Percentiles rank a stretch among this genome's conserved stretches.
phyloP scores from a whole-genome alignment of 345 rosid genomes.

The Eucalyptus erythrocorys region DNA sequence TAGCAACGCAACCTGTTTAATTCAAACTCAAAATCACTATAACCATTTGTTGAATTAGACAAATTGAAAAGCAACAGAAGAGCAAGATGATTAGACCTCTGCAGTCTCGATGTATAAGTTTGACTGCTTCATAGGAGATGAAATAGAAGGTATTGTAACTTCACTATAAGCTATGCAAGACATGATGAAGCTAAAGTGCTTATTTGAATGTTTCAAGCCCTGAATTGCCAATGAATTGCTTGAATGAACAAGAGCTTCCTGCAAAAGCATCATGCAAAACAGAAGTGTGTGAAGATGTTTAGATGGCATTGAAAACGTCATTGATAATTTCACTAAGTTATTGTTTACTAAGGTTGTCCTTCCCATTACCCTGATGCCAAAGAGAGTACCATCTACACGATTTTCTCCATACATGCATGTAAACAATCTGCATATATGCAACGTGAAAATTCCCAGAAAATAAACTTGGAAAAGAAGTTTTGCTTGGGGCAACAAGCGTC shows the following conservation, averaged over 20 bases:
- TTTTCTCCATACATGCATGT: background rate
- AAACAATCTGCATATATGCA: background rate
- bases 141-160: constrained; percentile 76
- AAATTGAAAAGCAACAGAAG: background rate
- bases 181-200: constrained; percentile 38
- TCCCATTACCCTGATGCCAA: background rate
- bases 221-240: constrained; percentile 62
- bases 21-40: constrained; percentile 2
- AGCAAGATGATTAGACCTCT: constrained; percentile 46
- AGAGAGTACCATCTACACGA: background rate
- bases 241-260: constrained; percentile 79
- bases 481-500: background rate
- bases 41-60: background rate
- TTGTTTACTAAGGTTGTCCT: background rate
- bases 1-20: constrained; percentile 59
- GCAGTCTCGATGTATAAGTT: constrained; percentile 83
- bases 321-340: background rate
- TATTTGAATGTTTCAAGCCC: constrained; percentile 45
- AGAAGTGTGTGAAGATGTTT: background rate
- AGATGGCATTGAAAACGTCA: background rate
- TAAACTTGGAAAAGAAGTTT: background rate
- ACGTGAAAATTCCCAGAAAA: background rate
- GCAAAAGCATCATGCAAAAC: constrained; percentile 7
- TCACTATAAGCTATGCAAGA: constrained; percentile 85
- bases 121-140: constrained; percentile 33